Evolutionary conservation across 768 basidiomycete genomes (phyloP).

Genomic region (Solioccasus polychromus): DNA sequence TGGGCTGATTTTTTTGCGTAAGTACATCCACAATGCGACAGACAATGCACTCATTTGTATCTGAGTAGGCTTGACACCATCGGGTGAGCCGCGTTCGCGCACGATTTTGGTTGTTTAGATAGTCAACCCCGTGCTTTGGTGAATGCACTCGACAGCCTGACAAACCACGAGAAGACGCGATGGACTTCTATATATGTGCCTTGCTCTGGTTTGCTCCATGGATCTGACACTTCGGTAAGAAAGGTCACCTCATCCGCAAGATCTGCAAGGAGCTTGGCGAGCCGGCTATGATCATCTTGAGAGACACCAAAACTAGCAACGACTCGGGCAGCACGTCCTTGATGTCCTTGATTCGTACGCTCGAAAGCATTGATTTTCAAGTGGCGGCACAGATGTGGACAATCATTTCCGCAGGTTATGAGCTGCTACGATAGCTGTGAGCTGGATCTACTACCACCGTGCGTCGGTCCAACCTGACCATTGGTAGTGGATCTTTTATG

Average conservation of each 20-base stretch:
- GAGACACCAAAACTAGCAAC: constrained; percentile 46
- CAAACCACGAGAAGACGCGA: constrained; percentile 56
- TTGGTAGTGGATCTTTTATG: constrained; percentile 62
- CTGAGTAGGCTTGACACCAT: constrained; percentile 52
- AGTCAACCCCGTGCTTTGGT: constrained; percentile 47
- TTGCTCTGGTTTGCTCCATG: constrained; percentile 60
- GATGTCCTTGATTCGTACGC: constrained; percentile 53
- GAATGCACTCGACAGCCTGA: constrained; percentile 54
- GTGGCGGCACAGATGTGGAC: constrained; percentile 61
- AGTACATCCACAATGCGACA: constrained; percentile 18
- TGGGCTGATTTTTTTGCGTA: constrained; percentile 65
- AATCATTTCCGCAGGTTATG: constrained; percentile 55
- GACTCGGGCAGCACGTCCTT: constrained; percentile 46
- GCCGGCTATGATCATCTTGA: constrained; percentile 52
- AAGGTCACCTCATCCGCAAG: constrained; percentile 54
- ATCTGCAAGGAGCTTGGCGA: constrained; percentile 53
- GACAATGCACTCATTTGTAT: neutral
- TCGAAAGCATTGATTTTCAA: constrained; percentile 17
- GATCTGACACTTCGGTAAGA: constrained; percentile 53
- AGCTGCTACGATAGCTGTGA: constrained; percentile 35
- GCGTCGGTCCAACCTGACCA: constrained; percentile 4
- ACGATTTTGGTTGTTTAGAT: constrained; percentile 57
- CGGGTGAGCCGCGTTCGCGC: constrained; percentile 59
- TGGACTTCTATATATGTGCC: constrained; percentile 65
- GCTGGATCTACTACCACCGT: constrained; percentile 1